Evolutionary conservation across 306 rosid genomes (phyloP).

Genomic region (Carpinus fangiana): DNA sequence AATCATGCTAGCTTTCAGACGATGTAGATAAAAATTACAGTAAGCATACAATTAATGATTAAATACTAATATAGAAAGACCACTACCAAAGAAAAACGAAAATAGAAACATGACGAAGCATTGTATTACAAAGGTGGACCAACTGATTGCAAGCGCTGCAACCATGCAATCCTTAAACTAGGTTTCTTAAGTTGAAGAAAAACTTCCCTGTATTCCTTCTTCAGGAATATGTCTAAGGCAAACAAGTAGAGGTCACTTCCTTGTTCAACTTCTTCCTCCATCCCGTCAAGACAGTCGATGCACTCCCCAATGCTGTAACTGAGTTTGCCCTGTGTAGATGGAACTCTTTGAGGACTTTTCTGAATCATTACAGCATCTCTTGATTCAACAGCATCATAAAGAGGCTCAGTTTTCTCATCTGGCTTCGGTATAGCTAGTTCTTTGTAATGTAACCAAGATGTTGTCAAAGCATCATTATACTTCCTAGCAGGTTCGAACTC

Average conservation of each 20-base stretch:
- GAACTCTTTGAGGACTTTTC: constrained; percentile 26
- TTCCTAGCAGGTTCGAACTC: constrained; percentile 33
- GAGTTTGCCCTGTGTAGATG: constrained; percentile 31
- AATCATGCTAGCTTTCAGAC: no score
- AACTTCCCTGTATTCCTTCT: constrained; percentile 70
- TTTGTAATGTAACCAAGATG: constrained; percentile 29
- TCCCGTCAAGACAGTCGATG: constrained; percentile 63
- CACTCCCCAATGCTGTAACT: constrained; percentile 69
- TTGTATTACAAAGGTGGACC: constrained; percentile 39
- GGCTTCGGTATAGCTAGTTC: constrained; percentile 29
- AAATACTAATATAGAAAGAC: no score
- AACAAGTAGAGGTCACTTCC: constrained; percentile 73
- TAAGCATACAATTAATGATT: no score
- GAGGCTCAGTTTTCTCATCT: constrained; percentile 27
- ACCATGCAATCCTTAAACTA: constrained; percentile 64
- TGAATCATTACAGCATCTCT: constrained; percentile 28
- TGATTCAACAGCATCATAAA: constrained; percentile 40
- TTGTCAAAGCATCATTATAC: constrained; percentile 5
- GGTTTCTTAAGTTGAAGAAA: constrained; percentile 67
- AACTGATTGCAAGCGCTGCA: constrained; percentile 60
- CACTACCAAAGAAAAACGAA: neutral
- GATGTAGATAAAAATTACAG: no score
- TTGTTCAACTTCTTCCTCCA: constrained; percentile 65
- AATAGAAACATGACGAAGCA: constrained; percentile 9
- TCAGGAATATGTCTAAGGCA: constrained; percentile 72